Conservation (phyloP, 106 monocot species). For the Dioscorea alata region DNA sequence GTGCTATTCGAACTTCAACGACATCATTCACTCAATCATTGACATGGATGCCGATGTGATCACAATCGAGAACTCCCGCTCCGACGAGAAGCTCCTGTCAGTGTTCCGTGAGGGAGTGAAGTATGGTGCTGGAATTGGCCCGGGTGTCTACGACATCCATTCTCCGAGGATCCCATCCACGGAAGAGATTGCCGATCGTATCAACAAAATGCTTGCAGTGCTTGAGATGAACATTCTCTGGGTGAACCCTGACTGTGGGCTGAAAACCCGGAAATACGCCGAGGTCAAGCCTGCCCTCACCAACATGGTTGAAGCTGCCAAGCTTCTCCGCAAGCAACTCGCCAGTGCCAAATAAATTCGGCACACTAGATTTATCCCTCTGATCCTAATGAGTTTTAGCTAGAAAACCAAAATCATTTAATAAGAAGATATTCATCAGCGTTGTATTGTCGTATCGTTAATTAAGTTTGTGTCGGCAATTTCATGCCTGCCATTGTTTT, state of each 20-base stretch:
- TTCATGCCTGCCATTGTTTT: too few relatives aligned
- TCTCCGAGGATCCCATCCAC: conserved; percentile 76
- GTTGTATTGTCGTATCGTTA: too few relatives aligned
- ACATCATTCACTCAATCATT: conserved; percentile 83
- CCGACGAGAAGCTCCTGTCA: conserved; percentile 77
- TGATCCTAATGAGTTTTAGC: too few relatives aligned
- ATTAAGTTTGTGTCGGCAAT: too few relatives aligned
- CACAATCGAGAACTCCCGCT: conserved; percentile 84
- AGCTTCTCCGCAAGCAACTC: background rate
- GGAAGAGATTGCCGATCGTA: conserved; percentile 71
- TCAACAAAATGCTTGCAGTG: conserved; percentile 83
- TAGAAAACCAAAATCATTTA: too few relatives aligned
- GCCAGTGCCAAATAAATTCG: too few relatives aligned
- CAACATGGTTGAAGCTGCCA: conserved; percentile 38
- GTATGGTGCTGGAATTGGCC: conserved; percentile 51
- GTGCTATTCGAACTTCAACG: conserved; percentile 89
- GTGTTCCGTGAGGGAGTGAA: conserved; percentile 54
- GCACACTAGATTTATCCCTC: too few relatives aligned
- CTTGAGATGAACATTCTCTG: conserved; percentile 75
- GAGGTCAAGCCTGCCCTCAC: conserved; percentile 47
- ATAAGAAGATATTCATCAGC: too few relatives aligned
- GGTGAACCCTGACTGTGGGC: conserved; percentile 59
- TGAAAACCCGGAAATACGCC: conserved; percentile 48
- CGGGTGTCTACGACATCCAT: conserved; percentile 66
- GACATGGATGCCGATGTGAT: conserved; percentile 83